Evolutionary conservation across 176 grass and related monocot species (phyloP).

Genomic region (Saccharum spontaneum): DNA sequence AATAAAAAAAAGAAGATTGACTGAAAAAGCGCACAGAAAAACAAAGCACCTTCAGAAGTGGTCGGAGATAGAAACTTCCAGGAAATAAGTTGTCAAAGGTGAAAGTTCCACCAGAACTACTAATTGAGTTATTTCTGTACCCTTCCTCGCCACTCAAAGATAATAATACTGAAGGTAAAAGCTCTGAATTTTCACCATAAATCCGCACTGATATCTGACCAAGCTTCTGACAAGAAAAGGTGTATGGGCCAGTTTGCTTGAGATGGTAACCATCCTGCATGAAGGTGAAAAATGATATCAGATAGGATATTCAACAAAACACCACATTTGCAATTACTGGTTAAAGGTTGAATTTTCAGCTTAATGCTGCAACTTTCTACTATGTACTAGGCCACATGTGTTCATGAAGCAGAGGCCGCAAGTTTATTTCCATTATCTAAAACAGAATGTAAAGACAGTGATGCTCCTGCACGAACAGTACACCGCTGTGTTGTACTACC

Average conservation of each 20-base stretch:
- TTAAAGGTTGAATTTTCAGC: background rate
- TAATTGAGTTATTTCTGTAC: conserved; percentile 95
- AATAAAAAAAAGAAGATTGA: background rate
- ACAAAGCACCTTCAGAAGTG: conserved; percentile 77
- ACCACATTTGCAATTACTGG: conserved; percentile 1
- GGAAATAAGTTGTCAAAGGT: conserved; percentile 87
- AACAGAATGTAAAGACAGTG: background rate
- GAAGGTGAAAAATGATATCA: conserved; percentile 32
- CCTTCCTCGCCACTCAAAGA: conserved; percentile 95
- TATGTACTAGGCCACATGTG: background rate
- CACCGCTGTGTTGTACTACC: background rate
- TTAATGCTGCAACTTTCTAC: conserved; percentile 3
- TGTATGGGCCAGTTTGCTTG: conserved; percentile 64
- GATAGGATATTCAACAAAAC: conserved; percentile 34
- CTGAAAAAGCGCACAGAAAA: background rate
- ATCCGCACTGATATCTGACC: conserved; percentile 73
- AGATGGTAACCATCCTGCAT: conserved; percentile 79
- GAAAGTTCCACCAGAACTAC: conserved; percentile 76
- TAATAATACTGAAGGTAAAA: conserved; percentile 78
- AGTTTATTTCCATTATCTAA: conserved; percentile 1
- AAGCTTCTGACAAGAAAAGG: conserved; percentile 86
- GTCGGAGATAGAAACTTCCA: conserved; percentile 91
- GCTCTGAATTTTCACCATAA: conserved; percentile 57
- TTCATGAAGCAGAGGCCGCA: background rate
- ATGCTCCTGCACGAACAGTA: background rate